Percentiles rank a stretch among this genome's conserved stretches.
Conservation (phyloP, 306 rosid genomes). For the Cucurbita argyrosperma region DNA sequence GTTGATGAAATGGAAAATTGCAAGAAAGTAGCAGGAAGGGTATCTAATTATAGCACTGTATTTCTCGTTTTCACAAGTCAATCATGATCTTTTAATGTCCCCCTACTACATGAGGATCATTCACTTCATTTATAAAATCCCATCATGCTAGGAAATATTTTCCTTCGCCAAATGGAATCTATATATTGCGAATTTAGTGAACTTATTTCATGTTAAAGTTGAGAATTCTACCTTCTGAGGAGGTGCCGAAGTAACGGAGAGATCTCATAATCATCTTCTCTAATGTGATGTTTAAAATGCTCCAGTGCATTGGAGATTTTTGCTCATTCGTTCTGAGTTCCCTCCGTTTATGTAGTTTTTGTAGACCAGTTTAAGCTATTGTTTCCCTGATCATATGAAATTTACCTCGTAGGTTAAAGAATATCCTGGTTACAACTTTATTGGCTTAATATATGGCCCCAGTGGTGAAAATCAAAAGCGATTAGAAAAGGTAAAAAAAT, state of each 20-base stretch:
- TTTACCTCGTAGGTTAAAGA: conserved; percentile 52
- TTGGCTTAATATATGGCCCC: conserved; percentile 61
- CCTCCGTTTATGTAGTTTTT: background rate
- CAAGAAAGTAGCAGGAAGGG: background rate
- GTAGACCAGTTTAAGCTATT: background rate
- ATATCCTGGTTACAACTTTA: conserved; percentile 64
- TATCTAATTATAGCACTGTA: background rate
- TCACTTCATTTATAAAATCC: background rate
- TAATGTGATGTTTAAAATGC: background rate
- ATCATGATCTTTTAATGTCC: background rate
- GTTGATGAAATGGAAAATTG: background rate
- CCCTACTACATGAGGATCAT: background rate
- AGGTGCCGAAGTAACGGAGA: background rate
- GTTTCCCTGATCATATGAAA: conserved; percentile 7
- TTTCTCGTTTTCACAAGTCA: background rate
- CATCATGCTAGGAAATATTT: background rate
- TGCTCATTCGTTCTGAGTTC: background rate
- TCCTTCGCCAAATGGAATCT: no score
- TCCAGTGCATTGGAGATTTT: background rate
- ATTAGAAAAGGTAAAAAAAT: conserved; percentile 59
- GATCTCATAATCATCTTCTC: background rate
- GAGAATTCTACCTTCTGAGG: background rate
- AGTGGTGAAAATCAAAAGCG: conserved; percentile 77
- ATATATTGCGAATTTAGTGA: background rate
- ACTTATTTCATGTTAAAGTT: background rate